These are phyloP conservation scores for Cercospora berteroae DNA, from an alignment of 2,329 filamentous ascomycete genomes.

Conservation along the genomic window DNA sequence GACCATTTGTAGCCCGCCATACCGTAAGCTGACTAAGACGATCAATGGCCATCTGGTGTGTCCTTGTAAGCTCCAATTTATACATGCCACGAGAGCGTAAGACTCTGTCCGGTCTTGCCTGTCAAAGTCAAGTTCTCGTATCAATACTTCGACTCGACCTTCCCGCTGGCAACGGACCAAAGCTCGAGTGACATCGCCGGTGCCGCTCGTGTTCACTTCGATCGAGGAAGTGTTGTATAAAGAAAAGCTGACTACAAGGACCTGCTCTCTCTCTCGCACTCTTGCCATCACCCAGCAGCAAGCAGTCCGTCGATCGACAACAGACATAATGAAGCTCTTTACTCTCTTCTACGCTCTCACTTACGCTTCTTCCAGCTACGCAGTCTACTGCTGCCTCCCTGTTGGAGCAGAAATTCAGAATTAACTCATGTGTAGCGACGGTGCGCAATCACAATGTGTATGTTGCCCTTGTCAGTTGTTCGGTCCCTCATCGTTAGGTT, in stretches of 20 bases:
- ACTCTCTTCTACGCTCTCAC: no score
- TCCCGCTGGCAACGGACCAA: not conserved
- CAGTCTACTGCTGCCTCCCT: no score
- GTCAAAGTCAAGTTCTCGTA: not conserved
- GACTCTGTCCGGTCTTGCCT: not conserved
- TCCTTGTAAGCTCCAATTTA: not conserved
- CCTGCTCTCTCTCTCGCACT: not conserved
- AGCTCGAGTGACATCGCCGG: not conserved
- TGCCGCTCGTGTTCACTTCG: not conserved
- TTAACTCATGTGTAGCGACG: no score
- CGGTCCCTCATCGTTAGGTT: rapidly evolving
- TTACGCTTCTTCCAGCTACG: no score
- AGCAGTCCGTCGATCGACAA: no score
- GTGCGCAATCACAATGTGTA: no score
- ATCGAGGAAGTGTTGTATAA: not conserved
- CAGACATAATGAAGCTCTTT: no score
- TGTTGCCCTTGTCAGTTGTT: no score
- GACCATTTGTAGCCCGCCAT: not conserved
- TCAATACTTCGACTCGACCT: not conserved
- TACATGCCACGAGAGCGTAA: not conserved
- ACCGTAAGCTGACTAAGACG: not conserved
- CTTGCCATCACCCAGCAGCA: no score
- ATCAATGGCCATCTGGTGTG: not conserved
- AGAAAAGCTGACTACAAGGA: not conserved
- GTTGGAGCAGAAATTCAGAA: no score